phyloP scores from a whole-genome alignment of 805 yeast genomes.

The Zygotorulaspora florentina region DNA sequence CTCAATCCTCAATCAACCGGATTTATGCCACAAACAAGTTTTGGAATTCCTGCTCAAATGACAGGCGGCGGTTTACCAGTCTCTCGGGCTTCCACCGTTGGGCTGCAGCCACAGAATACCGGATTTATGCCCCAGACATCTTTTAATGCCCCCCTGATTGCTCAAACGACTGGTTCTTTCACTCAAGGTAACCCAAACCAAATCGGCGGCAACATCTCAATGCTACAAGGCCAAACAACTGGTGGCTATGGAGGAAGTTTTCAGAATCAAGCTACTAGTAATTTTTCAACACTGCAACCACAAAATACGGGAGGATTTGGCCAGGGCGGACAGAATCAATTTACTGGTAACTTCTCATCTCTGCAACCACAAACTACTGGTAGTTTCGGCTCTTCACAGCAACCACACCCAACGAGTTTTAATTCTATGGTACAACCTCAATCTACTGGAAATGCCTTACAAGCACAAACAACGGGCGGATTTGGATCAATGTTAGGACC shows the following conservation, averaged over 20 bases:
- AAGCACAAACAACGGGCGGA: constrained; percentile 47
- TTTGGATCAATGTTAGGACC: constrained; percentile 24
- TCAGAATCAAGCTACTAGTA: constrained; percentile 5
- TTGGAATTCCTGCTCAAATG: constrained; percentile 33
- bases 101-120: constrained; percentile 39
- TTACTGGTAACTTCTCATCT: constrained; percentile 35
- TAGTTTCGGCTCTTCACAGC: constrained; percentile 28
- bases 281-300: constrained; percentile 13
- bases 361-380: constrained; percentile 52
- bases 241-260: constrained; percentile 32
- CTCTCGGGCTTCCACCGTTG: constrained; percentile 34
- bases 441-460: constrained; percentile 35
- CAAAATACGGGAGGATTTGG: constrained; percentile 35
- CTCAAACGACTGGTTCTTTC: constrained; percentile 29
- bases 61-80: constrained; percentile 35
- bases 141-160: constrained; percentile 34
- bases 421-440: constrained; percentile 40
- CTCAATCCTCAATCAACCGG: constrained; percentile 20
- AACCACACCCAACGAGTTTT: constrained; percentile 50
- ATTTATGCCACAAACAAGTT: constrained; percentile 35
- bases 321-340: constrained; percentile 36
- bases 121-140: constrained; percentile 40
- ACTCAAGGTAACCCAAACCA: constrained; percentile 14
- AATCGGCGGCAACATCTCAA: constrained; percentile 15
- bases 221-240: constrained; percentile 49